Evolutionary conservation across 2,329 filamentous ascomycete species (phyloP).

Genomic region (Cytospora piceicola): DNA sequence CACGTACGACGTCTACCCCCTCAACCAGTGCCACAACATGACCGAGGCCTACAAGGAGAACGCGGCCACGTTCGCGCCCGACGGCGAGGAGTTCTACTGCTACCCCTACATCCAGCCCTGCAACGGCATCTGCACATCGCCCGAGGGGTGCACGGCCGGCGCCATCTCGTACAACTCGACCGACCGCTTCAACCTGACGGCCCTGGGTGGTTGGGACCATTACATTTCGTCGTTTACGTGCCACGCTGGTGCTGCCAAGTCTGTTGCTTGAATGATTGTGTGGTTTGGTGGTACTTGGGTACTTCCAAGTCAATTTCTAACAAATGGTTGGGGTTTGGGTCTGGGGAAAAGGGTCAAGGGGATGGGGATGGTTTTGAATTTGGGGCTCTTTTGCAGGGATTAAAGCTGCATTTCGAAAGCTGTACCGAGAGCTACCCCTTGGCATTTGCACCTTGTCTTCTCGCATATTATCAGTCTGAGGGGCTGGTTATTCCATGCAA

Average conservation of each 20-base stretch:
- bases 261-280: neutral
- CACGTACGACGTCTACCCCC: conserved; percentile 46
- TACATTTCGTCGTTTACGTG: conserved; percentile 45
- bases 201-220: conserved; percentile 49
- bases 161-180: conserved; percentile 49
- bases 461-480: no score
- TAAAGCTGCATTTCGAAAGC: no score
- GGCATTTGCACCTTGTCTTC: conserved; percentile 24
- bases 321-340: no score
- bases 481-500: no score
- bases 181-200: conserved; percentile 52
- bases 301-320: no score
- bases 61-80: conserved; percentile 54
- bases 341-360: no score
- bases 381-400: no score
- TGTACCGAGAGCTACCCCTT: conserved; percentile 40
- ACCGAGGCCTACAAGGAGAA: conserved; percentile 46
- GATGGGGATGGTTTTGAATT: no score
- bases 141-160: conserved; percentile 57
- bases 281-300: neutral
- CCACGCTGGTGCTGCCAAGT: conserved; percentile 27
- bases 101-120: conserved; percentile 49
- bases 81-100: conserved; percentile 54
- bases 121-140: conserved; percentile 51
- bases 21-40: conserved; percentile 53